phyloP scores from a whole-genome alignment of 176 grass and related monocot genomes.

The Juncus effusus region DNA sequence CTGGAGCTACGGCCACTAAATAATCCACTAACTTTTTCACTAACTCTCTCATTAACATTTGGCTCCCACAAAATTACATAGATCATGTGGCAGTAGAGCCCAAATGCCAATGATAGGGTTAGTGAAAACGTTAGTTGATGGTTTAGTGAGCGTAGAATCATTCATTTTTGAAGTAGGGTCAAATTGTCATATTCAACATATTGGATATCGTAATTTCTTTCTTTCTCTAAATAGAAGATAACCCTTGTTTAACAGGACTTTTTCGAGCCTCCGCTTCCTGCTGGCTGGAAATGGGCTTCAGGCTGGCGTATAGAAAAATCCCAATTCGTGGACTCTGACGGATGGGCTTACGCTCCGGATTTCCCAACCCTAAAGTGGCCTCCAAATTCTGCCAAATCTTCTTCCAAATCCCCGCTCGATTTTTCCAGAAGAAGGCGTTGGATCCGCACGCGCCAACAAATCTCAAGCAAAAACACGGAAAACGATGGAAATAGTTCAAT shows the following conservation, averaged over 20 bases:
- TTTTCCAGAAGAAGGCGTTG: slow-evolving; percentile 81
- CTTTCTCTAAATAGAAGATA: too few species aligned
- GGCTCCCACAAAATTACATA: too few species aligned
- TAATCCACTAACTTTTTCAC: too few species aligned
- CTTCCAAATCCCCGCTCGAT: slow-evolving; percentile 64
- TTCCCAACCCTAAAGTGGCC: slow-evolving; percentile 78
- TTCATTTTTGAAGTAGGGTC: not conserved
- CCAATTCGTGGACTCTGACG: slow-evolving; percentile 72
- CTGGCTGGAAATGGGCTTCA: slow-evolving; percentile 85
- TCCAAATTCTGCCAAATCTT: slow-evolving; percentile 57
- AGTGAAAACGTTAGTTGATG: too few species aligned
- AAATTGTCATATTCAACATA: too few species aligned
- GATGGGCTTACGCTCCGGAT: slow-evolving; percentile 80
- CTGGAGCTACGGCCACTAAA: too few species aligned
- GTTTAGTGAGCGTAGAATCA: too few species aligned
- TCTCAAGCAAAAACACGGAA: slow-evolving; percentile 45
- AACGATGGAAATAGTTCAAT: slow-evolving; percentile 16
- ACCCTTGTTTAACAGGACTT: slow-evolving; percentile 51
- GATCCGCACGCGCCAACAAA: slow-evolving; percentile 56
- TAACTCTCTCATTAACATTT: too few species aligned
- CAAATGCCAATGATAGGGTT: too few species aligned
- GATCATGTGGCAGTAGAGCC: too few species aligned
- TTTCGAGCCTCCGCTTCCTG: slow-evolving; percentile 75
- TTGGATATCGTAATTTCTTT: too few species aligned
- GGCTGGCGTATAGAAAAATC: slow-evolving; percentile 93